A percentile compares a stretch with the other conserved stretches of the same genome.
phyloP scores from a whole-genome alignment of 306 rosid species.

The Argentina anserina region DNA sequence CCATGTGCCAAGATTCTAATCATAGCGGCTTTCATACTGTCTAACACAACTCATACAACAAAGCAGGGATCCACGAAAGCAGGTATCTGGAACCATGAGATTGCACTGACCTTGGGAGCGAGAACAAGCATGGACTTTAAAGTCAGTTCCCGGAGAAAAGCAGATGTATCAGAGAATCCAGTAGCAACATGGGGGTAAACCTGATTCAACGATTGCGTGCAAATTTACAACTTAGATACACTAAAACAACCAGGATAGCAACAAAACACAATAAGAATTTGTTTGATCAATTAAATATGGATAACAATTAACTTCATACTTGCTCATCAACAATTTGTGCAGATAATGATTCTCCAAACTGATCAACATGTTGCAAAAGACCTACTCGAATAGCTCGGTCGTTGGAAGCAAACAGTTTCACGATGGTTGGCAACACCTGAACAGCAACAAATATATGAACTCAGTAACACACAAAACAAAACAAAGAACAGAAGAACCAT shows the following conservation, averaged over 20 bases:
- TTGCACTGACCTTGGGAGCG: conserved; percentile 72
- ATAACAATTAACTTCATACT: conserved; percentile 40
- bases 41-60: background rate
- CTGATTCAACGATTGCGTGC: conserved; percentile 44
- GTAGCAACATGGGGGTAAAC: conserved; percentile 94
- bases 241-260: conserved; percentile 10
- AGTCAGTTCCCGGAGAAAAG: conserved; percentile 94
- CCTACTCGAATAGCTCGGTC: conserved; percentile 90
- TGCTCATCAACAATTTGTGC: conserved; percentile 89
- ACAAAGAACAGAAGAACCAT: background rate
- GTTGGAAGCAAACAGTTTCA: conserved; percentile 92
- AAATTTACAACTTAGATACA: conserved; percentile 22
- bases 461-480: conserved; percentile 20
- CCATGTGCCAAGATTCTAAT: conserved; percentile 10
- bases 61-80: background rate
- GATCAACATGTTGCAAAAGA: conserved; percentile 96
- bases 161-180: conserved; percentile 92
- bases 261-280: conserved; percentile 15
- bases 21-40: background rate
- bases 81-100: conserved; percentile 12
- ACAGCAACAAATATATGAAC: conserved; percentile 20
- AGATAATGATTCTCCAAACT: conserved; percentile 84
- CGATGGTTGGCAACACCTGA: conserved; percentile 79
- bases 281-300: conserved; percentile 6
- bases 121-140: conserved; percentile 92